A percentile compares a stretch with the other conserved stretches of the same genome.
phyloP scores from a whole-genome alignment of 192 early-diverging fungal genomes.

The Podila horticola region DNA sequence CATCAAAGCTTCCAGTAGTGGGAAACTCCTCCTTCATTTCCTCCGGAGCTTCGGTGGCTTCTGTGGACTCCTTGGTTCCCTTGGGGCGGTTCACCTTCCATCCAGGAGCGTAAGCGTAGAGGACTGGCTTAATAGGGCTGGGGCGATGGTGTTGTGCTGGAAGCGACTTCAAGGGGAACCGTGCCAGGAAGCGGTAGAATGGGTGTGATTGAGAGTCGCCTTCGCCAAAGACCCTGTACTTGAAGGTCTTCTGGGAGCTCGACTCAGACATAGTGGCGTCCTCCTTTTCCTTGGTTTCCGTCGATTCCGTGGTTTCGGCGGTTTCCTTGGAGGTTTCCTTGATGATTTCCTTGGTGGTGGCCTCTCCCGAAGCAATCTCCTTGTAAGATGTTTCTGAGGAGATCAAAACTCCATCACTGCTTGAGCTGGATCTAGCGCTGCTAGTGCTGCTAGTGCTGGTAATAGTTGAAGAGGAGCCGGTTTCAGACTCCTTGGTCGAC shows the following conservation, averaged over 20 bases:
- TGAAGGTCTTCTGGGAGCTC: conserved; percentile 7
- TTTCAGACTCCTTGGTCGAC: conserved; percentile 14
- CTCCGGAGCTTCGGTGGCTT: background rate
- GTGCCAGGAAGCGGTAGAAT: conserved; percentile 34
- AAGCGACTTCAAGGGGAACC: conserved; percentile 33
- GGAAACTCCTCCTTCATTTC: background rate
- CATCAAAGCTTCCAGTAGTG: conserved; percentile 44
- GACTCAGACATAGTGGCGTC: background rate
- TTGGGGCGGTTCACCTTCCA: conserved; percentile 17
- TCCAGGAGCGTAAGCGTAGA: conserved; percentile 45
- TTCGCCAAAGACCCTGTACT: conserved; percentile 28
- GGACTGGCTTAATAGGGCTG: conserved; percentile 22
- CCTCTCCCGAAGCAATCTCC: background rate
- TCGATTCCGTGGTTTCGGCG: background rate
- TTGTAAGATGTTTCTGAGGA: background rate
- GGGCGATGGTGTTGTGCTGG: conserved; percentile 33
- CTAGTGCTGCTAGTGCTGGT: conserved; percentile 1
- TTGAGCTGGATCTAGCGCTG: background rate
- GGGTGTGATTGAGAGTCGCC: conserved; percentile 27
- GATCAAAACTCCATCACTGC: too few species aligned
- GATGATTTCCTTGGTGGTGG: background rate
- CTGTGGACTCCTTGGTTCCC: background rate
- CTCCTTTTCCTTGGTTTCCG: conserved; percentile 6
- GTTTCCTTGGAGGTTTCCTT: background rate
- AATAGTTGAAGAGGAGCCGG: background rate